These are phyloP conservation scores for Penicillium mononematosum DNA, from an alignment of 495 filamentous ascomycete genomes.

Conservation along the genomic window DNA sequence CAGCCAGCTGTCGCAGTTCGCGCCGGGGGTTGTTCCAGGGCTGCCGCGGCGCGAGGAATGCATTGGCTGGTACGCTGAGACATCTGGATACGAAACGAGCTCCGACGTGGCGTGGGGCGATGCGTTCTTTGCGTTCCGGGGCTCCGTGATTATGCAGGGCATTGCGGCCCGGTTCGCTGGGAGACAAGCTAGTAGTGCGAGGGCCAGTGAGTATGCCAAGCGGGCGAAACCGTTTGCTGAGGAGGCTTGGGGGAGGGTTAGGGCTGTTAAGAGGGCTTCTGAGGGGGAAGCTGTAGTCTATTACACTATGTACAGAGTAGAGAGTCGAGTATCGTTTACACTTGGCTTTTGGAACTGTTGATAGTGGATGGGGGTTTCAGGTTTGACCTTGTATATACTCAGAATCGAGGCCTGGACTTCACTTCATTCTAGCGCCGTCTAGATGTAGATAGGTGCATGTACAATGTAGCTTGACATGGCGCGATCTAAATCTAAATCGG, in stretches of 20 bases:
- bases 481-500: background rate
- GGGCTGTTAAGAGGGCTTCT: constrained; percentile 43
- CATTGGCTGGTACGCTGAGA: constrained; percentile 72
- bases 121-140: constrained; percentile 64
- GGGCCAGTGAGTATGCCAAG: constrained; percentile 68
- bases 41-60: constrained; percentile 71
- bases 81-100: constrained; percentile 65
- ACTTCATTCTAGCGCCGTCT: background rate
- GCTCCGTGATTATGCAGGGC: constrained; percentile 86
- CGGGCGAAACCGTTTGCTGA: constrained; percentile 64
- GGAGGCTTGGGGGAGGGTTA: constrained; percentile 69
- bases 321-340: background rate
- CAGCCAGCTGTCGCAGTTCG: constrained; percentile 50
- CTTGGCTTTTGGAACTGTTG: background rate
- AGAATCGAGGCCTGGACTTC: background rate
- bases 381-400: background rate
- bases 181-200: constrained; percentile 85
- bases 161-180: constrained; percentile 83
- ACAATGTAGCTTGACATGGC: background rate
- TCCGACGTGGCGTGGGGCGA: constrained; percentile 59
- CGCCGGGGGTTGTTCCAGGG: constrained; percentile 61
- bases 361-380: background rate
- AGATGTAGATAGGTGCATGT: constrained; percentile 1
- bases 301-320: background rate
- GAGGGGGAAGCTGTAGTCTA: constrained; percentile 52